Evolutionary conservation across 148 eudicot genomes (phyloP), one percentile per base, ranked within the genome.

Genomic region (Camellia japonica): DNA sequence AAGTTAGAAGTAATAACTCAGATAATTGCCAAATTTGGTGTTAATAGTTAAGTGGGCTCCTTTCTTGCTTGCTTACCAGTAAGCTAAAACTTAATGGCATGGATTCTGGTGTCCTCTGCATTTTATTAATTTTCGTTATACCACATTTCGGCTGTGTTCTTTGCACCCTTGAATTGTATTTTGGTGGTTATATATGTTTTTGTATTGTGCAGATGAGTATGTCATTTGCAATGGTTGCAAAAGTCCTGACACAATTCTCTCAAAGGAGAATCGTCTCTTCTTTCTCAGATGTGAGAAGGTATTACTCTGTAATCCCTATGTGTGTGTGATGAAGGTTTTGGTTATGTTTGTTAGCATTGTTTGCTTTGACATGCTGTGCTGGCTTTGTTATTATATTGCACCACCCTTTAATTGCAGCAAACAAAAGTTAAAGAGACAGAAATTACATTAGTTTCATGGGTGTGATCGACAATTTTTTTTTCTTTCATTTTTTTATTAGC

Each of bases 261-360:
- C 97, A 0, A 95, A 95, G 84, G 97, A 95, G 82, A 93, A 95
- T 68, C 89, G 97, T 69, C 93, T 96, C 75, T 88, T 92, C 87
- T 96, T 96, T 77, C 95, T 94, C 80, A 84, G 99, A 89, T 96
- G 99, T 80, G 95, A 96, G 84, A 96, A 96, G 99, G 97, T 95
- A 87, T 74, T 20, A 41, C 56, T 64, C 65, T 66, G 55, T n/a
- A 43, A 44, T 74, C 44, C 9, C 59, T 12, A 3, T 46, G 3
- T 46, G 52, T 30, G 38, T 63, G 49, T 38, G 64, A 30, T 71
- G 71, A 47, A 54, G 44, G 58, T 43, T 63, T 75, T 49, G 77
- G 47, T 55, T 49, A 60, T 70, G 12, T 56, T 7, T 18, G 14
- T 42, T 7, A 1, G 1, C 13, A 56, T 23, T 59, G 52, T 23